Base-by-base conservation (phyloP, 495 filamentous ascomycete genomes). In the Bacidia gigantensis region DNA sequence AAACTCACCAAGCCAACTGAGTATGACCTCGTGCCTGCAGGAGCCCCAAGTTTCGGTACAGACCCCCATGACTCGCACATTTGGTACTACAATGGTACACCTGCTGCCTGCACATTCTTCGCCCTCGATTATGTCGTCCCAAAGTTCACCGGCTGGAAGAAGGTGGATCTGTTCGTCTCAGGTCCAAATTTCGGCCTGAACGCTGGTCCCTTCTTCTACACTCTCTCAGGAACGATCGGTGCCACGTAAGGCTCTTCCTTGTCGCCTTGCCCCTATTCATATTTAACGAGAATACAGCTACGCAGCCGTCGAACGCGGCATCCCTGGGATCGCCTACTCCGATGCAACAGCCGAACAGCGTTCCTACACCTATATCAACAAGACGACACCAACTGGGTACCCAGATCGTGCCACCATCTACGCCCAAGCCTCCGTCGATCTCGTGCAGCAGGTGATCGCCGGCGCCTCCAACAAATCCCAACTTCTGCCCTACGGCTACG, bases 91-190 rank as follows among this genome's bases (percentile, higher is more conserved):
- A 69, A 73, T 43, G 70, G 70, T 21, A 72, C 69, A 9, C 63
- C 69, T 1, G 62, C 62, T 0, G 60, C 68, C 1, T 67, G 65
- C 43, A 62, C 63, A 2, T 55, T 68, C 38, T 60, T 71, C n/a
- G 67, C 63, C 5, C 61, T 77, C 2, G 74, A 73, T 51, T 76
- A 74, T 58, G 60, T 77, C 39, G 65, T 76, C 5, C 73, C 74
- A 18, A 68, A 56, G 18, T 68, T 72, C 51, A 66, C 64, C 24
- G 62, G 66, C 35, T 54, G 65, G 57, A 55, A 41, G 5, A 54
- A 53, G 2, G 64, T 64, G 2, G 70, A 71, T 47, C 62, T 73
- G 42, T 58, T 73, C 23, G 46, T 73, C 14, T 52, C 63, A 5
- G 69, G 70, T 2, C 69, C 70, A 26, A 73, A 73, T 54, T 66